phyloP scores from a whole-genome alignment of 345 rosid genomes.

The Lenwebbia sp. region DNA sequence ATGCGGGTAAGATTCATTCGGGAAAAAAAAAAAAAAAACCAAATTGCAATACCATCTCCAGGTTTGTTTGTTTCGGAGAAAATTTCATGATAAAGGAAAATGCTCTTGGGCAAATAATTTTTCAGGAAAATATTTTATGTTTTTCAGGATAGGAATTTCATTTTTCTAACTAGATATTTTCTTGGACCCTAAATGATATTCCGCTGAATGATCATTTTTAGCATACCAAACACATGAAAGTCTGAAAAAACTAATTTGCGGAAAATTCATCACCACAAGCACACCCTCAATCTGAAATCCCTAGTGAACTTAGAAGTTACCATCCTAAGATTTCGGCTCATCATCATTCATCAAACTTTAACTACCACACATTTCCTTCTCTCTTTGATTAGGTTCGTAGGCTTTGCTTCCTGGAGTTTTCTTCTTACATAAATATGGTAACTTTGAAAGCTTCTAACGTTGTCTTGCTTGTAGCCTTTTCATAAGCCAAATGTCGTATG shows the following conservation, averaged over 20 bases:
- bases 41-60: not conserved
- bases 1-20: not conserved
- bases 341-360: not conserved
- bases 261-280: no score
- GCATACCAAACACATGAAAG: no score
- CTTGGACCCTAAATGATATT: no score
- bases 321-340: not conserved
- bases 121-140: no score
- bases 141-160: no score
- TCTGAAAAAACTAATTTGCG: no score
- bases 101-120: no score
- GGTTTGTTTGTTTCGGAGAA: no score
- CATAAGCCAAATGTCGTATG: not conserved
- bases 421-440: not conserved
- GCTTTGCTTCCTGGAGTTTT: not conserved
- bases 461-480: not conserved
- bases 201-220: no score
- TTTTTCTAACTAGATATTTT: no score
- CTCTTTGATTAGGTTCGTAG: not conserved
- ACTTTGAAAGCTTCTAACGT: not conserved
- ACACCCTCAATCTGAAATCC: not conserved
- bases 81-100: no score
- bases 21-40: not conserved
- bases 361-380: not conserved
- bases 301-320: not conserved